These are phyloP conservation scores for Zychaea mexicana DNA, from an alignment of 371 early-diverging fungal genomes.

Conservation along the genomic window DNA sequence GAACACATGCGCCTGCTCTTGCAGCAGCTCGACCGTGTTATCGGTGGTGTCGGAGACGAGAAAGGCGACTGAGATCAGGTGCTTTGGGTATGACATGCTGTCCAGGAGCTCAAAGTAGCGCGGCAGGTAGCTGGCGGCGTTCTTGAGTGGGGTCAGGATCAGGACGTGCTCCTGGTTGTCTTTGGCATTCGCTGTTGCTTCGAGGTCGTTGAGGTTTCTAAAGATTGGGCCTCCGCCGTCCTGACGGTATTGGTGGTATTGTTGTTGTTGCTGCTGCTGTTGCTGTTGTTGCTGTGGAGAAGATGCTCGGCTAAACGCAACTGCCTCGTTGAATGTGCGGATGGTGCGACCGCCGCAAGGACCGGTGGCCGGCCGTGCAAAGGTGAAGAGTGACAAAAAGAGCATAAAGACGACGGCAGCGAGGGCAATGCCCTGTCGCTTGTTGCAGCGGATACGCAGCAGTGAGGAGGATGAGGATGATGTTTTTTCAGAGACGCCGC, in stretches of 20 bases:
- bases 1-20: conserved; percentile 31
- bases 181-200: conserved; percentile 23
- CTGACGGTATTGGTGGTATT: conserved; percentile 5
- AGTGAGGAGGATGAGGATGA: not conserved
- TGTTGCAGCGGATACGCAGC: conserved; percentile 27
- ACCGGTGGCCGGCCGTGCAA: conserved; percentile 21
- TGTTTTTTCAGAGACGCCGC: conserved; percentile 1
- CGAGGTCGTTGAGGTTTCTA: conserved; percentile 20
- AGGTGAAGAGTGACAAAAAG: conserved; percentile 29
- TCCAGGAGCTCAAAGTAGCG: conserved; percentile 62
- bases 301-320: conserved; percentile 22
- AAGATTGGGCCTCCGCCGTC: conserved; percentile 8
- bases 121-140: conserved; percentile 54
- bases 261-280: not conserved
- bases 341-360: conserved; percentile 25
- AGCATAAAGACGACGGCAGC: conserved; percentile 29
- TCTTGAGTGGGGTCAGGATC: conserved; percentile 61
- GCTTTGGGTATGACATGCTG: conserved; percentile 52
- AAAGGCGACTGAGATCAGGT: conserved; percentile 57
- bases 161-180: conserved; percentile 40
- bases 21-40: conserved; percentile 44
- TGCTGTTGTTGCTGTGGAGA: not conserved
- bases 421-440: conserved; percentile 24
- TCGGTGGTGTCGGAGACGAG: conserved; percentile 64
- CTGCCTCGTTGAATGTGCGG: conserved; percentile 31